Conservation (phyloP, 2,329 filamentous ascomycete genomes). For the Apiospora sp. region DNA sequence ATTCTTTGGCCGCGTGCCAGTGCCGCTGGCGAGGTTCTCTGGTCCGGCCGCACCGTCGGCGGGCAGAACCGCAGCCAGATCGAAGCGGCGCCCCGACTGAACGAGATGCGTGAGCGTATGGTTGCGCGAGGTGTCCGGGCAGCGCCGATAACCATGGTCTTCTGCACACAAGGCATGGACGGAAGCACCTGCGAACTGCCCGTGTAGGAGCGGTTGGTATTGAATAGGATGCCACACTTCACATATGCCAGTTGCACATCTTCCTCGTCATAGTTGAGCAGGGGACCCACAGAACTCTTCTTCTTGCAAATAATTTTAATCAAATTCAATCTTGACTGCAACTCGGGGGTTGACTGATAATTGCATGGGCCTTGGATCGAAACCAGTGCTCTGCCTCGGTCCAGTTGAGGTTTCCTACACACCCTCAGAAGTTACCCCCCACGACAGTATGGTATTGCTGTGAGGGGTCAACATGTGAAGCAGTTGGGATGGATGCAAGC, state of each 20-base stretch:
- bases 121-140: slow-evolving; percentile 72
- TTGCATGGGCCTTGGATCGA: neutral
- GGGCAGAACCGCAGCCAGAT: slow-evolving; percentile 77
- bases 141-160: slow-evolving; percentile 74
- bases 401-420: neutral
- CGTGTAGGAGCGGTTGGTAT: slow-evolving; percentile 24
- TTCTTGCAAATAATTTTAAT: neutral
- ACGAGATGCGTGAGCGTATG: slow-evolving; percentile 80
- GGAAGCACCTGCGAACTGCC: slow-evolving; percentile 53
- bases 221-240: neutral
- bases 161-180: slow-evolving; percentile 69
- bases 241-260: too few species aligned
- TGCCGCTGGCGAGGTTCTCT: slow-evolving; percentile 80
- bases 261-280: neutral
- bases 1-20: slow-evolving; percentile 81
- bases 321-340: neutral
- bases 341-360: neutral
- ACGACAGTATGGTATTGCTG: neutral
- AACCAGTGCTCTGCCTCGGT: neutral
- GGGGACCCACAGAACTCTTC: neutral
- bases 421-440: slow-evolving; percentile 1
- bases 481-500: neutral
- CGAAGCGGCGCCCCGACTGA: slow-evolving; percentile 72
- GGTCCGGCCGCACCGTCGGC: slow-evolving; percentile 74
- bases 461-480: slow-evolving; percentile 18